Evolutionary conservation across 495 filamentous ascomycete genomes (phyloP), one percentile per base, ranked within the genome.

Genomic region (Xylaria grammica): DNA sequence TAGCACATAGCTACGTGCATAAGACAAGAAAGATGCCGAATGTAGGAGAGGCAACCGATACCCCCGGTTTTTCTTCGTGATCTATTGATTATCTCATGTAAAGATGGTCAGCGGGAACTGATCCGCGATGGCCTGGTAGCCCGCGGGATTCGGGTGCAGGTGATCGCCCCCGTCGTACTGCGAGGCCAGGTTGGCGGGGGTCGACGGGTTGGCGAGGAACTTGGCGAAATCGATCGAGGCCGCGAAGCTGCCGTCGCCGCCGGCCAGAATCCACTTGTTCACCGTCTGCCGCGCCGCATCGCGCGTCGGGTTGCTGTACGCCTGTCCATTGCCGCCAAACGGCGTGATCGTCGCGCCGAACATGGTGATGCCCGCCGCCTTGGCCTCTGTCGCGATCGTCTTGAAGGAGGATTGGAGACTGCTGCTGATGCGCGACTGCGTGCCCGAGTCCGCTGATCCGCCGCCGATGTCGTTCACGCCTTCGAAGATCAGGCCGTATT

Each of bases 281-380:
- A 92, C 78, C 13, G 75, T 74, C 58, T 83, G 80, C 34, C 89
- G 71, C 15, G 86, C 86, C 68, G 74, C 69, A 66, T 91, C 87
- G 9, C 88, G 72, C 27, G 75, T 75, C 2, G 85, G 78, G 65
- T 83, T 73, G 15, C 81, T 82, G 70, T 92, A 91, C 49, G 68
- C 55, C 68, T 84, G 74, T 17, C 77, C 62, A 67, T 69, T 74
- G 64, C 80, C 64, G 7, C 79, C 78, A 69, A 92, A 91, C 0
- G 89, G 88, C 15, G 89, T 90, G 53, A 93, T 89, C 1, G 90
- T 91, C 0, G 85, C 86, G 0, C 78, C 87, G 65, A 90, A 87
- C 5, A 87, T 74, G 0, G 81, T 78, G 24, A 90, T 79, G 0
- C 84, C 87, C 0, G 75, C 77, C 0, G 80, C 72, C 69, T 87